Evolutionary conservation across 345 rosid species (phyloP).

Genomic region (Lenwebbia sp.): DNA sequence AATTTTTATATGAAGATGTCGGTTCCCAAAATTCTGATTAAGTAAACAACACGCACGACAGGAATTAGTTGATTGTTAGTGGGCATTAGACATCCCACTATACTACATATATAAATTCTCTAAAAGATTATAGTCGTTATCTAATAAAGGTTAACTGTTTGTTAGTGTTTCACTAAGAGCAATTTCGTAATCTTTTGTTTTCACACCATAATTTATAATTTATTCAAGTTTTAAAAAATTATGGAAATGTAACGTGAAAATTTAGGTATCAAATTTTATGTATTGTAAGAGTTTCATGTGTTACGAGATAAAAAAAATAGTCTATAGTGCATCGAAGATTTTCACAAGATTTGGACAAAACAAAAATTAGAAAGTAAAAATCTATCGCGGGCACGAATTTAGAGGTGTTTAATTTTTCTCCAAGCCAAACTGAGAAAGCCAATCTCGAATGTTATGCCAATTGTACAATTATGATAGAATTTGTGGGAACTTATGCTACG

Average conservation of each 20-base stretch:
- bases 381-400: not conserved
- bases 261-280: not conserved
- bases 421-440: not conserved
- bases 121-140: no score
- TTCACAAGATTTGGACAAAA: accelerated
- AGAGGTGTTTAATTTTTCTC: not conserved
- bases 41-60: no score
- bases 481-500: not conserved
- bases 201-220: not conserved
- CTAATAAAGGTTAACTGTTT: not conserved
- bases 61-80: no score
- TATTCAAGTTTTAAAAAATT: no score
- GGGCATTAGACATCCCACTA: no score
- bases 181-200: not conserved
- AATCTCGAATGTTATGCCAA: not conserved
- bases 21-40: not conserved
- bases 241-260: not conserved
- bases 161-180: not conserved
- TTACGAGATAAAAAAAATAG: no score
- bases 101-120: no score
- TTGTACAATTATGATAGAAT: not conserved
- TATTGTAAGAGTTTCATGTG: not conserved
- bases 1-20: not conserved
- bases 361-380: not conserved
- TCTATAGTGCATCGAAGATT: not conserved